phyloP scores from a whole-genome alignment of 768 basidiomycete genomes.

The Guyanaporus albipodus region DNA sequence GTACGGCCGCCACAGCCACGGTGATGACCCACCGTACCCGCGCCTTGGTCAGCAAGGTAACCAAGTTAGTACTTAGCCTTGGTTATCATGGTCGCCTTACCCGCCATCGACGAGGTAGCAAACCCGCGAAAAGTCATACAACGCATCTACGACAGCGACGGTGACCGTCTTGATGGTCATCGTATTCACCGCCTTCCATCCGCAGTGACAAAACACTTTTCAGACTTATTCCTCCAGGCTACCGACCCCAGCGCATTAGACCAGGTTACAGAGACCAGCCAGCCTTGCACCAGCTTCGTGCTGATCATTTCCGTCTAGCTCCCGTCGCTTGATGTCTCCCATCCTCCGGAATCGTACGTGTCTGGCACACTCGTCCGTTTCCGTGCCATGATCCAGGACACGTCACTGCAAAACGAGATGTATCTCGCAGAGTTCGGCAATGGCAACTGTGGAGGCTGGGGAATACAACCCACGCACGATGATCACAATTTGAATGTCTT shows the following conservation, averaged over 20 bases:
- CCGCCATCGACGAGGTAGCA: conserved; percentile 45
- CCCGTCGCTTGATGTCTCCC: conserved; percentile 44
- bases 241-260: conserved; percentile 26
- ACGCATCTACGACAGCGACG: conserved; percentile 39
- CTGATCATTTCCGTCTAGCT: conserved; percentile 41
- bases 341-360: conserved; percentile 47
- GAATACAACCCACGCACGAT: conserved; percentile 39
- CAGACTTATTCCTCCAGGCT: conserved; percentile 36
- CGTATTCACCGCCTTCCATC: conserved; percentile 33
- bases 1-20: conserved; percentile 14
- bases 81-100: conserved; percentile 54
- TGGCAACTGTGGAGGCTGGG: conserved; percentile 71
- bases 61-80: no score
- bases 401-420: conserved; percentile 66
- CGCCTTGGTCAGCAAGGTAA: conserved; percentile 13
- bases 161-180: background rate
- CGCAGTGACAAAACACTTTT: conserved; percentile 46
- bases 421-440: conserved; percentile 51
- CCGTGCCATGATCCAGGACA: conserved; percentile 79
- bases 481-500: conserved; percentile 18
- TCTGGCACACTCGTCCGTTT: conserved; percentile 65
- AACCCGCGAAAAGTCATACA: conserved; percentile 48
- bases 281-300: background rate
- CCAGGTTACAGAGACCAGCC: conserved; percentile 21
- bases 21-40: background rate